These are phyloP conservation scores for Populus hybrid DNA, from an alignment of 441 rosid species.

Conservation along the genomic window DNA sequence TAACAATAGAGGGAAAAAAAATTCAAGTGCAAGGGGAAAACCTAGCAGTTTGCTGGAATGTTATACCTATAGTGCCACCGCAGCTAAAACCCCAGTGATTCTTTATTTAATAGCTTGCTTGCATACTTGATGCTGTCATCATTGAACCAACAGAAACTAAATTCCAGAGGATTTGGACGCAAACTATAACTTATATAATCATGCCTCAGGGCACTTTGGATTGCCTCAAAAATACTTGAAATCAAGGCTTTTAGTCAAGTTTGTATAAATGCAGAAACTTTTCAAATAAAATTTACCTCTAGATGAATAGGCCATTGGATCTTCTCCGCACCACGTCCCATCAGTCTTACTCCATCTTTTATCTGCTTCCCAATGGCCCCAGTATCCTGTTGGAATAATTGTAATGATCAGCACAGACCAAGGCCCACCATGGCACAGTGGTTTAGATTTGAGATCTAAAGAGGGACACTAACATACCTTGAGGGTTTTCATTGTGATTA, in stretches of 20 bases:
- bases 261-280: not conserved
- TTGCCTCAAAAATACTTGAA: not conserved
- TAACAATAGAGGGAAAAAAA: not conserved
- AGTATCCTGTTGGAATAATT: constrained; percentile 44
- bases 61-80: no score
- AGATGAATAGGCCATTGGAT: constrained; percentile 94
- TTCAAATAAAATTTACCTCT: constrained; percentile 50
- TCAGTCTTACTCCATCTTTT: constrained; percentile 89
- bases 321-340: constrained; percentile 90
- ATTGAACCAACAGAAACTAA: not conserved
- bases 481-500: constrained; percentile 96
- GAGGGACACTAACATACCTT: constrained; percentile 44
- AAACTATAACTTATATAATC: not conserved
- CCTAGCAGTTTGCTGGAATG: no score
- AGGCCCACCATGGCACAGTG: not conserved
- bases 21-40: not conserved
- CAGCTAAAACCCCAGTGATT: no score
- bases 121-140: no score
- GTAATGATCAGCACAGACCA: constrained; percentile 2
- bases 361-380: constrained; percentile 91
- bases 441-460: not conserved
- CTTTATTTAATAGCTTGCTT: no score
- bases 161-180: constrained; percentile 1
- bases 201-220: not conserved
- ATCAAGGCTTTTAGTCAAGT: not conserved